phyloP scores from a whole-genome alignment of 148 eudicot species.

The Silene latifolia region DNA sequence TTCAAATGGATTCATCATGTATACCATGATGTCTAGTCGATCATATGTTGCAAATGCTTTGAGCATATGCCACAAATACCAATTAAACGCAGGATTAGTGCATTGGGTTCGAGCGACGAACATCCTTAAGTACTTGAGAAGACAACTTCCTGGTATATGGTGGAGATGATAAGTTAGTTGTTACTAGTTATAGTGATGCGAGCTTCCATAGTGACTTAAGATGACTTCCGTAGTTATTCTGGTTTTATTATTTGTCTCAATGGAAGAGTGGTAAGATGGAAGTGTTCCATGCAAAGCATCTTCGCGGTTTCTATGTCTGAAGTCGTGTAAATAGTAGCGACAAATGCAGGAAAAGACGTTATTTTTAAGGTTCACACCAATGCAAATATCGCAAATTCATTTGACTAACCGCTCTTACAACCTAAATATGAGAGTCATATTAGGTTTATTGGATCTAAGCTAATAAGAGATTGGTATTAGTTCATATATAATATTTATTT shows the following conservation, averaged over 20 bases:
- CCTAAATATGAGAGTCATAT: slow-evolving; percentile 2
- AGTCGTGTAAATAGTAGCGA: not conserved
- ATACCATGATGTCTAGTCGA: no score
- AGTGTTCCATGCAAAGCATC: not conserved
- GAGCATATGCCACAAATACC: no score
- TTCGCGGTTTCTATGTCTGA: not conserved
- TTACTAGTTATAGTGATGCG: not conserved
- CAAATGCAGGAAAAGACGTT: no score
- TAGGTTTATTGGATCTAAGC: not conserved
- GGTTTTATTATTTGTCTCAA: no score
- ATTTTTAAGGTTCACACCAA: not conserved
- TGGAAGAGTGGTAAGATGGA: no score
- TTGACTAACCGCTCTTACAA: not conserved
- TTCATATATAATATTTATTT: no score
- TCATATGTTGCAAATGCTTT: no score
- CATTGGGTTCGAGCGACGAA: not conserved
- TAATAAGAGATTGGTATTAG: not conserved
- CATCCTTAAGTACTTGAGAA: not conserved
- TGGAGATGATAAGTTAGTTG: not conserved
- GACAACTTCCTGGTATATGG: not conserved
- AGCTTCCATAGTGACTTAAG: not conserved
- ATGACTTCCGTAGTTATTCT: not conserved
- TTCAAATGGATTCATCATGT: no score
- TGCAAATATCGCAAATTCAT: not conserved
- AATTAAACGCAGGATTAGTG: no score